Base-by-base conservation (phyloP, 2,329 filamentous ascomycete genomes). In the Botrytis aclada region DNA sequence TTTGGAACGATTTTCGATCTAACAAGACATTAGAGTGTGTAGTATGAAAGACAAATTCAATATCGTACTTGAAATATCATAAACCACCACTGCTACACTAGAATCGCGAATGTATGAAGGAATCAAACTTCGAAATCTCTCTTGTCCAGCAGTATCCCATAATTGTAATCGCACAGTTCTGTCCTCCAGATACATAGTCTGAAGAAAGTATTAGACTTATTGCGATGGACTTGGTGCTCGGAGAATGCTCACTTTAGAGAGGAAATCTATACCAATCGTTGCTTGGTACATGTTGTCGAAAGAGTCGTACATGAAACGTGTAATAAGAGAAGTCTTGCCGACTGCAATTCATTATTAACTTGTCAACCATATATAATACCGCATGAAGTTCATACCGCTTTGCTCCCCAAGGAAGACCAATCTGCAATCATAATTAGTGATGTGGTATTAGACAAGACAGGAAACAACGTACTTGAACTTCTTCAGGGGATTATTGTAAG, bases 201-300 rank as follows among this genome's bases (percentile, higher is more conserved):
- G 77, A 51, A 74, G 74, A 43, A 58, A 72, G 67, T 43, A 69
- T 79, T 71, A 80, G 79, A 67, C 7, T 14, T 63, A 12, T 61
- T 45, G 25, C 20, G 34, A 39, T 29, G 51, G 65, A 67, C 72
- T 66, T 66, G 74, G 66, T 62, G 56, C 56, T 39, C n/a, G 39
- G 32, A 22, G 47, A 64, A 58, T 74, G 64, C 83, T 82, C 86
- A 93, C 94, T 92, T 99, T 99, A 81, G 95, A 98, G 78, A 99
- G 89, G 82, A 99, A 99, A 85, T 99, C 96, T 85, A 99, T 99
- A 81, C 96, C 96, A 81, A 99, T 98, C 56, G 96, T 99, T 73
- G 96, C 96, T 85, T 99, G 96, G 86, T 99, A 99, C 88, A 95
- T 98, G 85, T 97, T 98, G 87, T 99, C 96, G 87, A 99, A 99